These are phyloP conservation scores for Tulasnella sp. DNA, from an alignment of 768 basidiomycete species.

Conservation along the genomic window DNA sequence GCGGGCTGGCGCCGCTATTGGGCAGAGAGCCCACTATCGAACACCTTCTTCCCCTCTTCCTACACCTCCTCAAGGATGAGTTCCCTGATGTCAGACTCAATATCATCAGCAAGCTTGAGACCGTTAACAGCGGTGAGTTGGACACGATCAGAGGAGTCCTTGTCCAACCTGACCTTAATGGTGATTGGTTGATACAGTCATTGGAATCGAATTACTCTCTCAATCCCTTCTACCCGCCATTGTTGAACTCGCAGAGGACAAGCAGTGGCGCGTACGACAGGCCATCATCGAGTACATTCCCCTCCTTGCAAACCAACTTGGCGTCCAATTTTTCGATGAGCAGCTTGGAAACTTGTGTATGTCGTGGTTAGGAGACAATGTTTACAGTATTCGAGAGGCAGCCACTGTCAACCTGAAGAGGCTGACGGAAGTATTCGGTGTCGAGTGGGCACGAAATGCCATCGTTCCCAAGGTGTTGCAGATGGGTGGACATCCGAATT, in stretches of 20 bases:
- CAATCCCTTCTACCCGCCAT: constrained; percentile 96
- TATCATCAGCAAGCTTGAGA: constrained; percentile 97
- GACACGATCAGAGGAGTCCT: neutral
- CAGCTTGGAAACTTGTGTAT: constrained; percentile 94
- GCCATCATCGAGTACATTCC: constrained; percentile 99
- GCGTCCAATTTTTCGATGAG: constrained; percentile 94
- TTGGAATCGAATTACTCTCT: constrained; percentile 89
- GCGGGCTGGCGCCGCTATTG: constrained; percentile 87
- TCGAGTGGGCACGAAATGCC: constrained; percentile 88
- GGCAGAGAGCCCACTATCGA: constrained; percentile 92
- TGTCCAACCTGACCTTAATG: neutral
- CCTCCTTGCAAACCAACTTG: constrained; percentile 95
- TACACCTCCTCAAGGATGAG: constrained; percentile 94
- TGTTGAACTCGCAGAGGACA: constrained; percentile 96
- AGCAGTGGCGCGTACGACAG: constrained; percentile 98
- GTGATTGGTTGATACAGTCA: constrained; percentile 48
- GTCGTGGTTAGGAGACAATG: constrained; percentile 98
- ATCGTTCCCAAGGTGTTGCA: constrained; percentile 96
- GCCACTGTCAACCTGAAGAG: constrained; percentile 95
- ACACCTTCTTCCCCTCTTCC: constrained; percentile 90
- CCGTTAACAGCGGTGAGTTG: constrained; percentile 70
- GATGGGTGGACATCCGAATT: constrained; percentile 96
- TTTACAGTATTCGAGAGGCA: constrained; percentile 97
- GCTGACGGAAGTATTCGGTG: constrained; percentile 95
- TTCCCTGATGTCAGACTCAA: constrained; percentile 97